Conservation (phyloP, 805 yeast species). For the Scheffersomyces coipomensis region DNA sequence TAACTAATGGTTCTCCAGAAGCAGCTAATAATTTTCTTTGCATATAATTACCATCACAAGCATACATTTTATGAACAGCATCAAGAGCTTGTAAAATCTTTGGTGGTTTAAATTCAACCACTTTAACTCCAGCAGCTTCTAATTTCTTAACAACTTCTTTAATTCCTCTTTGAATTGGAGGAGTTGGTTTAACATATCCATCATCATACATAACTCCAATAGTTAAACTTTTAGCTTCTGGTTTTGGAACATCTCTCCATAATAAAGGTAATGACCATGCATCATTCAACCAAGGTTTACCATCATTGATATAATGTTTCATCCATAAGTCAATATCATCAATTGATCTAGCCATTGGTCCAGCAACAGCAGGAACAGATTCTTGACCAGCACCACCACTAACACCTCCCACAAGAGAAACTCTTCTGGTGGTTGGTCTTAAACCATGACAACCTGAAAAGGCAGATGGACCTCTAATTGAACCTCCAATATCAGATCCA, state of each 20-base stretch:
- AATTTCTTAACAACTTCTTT: slow-evolving; percentile 53
- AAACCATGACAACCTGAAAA: slow-evolving; percentile 40
- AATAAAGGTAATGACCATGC: slow-evolving; percentile 47
- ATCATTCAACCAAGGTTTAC: slow-evolving; percentile 62
- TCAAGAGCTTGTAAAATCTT: slow-evolving; percentile 58
- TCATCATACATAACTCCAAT: slow-evolving; percentile 66
- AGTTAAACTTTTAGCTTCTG: slow-evolving; percentile 45
- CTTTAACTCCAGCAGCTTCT: slow-evolving; percentile 55
- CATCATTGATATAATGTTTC: slow-evolving; percentile 58
- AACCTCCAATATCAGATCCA: slow-evolving; percentile 46
- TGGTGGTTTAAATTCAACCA: slow-evolving; percentile 57
- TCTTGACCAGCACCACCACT: slow-evolving; percentile 63
- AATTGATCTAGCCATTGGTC: slow-evolving; percentile 64
- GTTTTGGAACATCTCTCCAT: slow-evolving; percentile 49
- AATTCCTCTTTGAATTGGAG: slow-evolving; percentile 61
- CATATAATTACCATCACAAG: slow-evolving; percentile 65
- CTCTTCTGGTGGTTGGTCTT: slow-evolving; percentile 41
- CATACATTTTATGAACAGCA: slow-evolving; percentile 55
- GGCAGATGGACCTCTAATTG: slow-evolving; percentile 44
- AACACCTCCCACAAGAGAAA: slow-evolving; percentile 42
- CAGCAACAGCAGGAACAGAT: slow-evolving; percentile 62
- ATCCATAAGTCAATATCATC: slow-evolving; percentile 71
- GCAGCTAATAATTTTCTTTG: slow-evolving; percentile 50
- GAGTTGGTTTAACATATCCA: slow-evolving; percentile 64
- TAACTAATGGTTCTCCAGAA: slow-evolving; percentile 70